phyloP scores from a whole-genome alignment of 768 basidiomycete species.

The Lentinula boryana region DNA sequence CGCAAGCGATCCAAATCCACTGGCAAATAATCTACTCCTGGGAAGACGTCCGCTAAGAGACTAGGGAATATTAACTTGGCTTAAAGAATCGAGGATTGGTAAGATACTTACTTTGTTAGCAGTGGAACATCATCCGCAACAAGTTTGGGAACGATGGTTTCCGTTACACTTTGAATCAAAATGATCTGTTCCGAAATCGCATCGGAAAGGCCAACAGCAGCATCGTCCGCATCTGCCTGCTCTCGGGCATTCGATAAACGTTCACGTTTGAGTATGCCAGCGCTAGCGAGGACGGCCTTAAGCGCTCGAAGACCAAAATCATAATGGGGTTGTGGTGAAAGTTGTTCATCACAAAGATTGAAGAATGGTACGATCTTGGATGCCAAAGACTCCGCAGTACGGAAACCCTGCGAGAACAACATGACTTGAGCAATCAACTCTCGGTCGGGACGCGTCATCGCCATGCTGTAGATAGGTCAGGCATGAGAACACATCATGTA shows the following conservation, averaged over 20 bases:
- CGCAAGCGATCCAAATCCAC: conserved; percentile 83
- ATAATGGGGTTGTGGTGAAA: conserved; percentile 96
- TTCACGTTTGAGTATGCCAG: conserved; percentile 95
- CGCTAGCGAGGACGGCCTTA: conserved; percentile 93
- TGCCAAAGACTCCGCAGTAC: conserved; percentile 94
- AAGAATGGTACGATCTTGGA: conserved; percentile 99
- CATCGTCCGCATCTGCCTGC: conserved; percentile 30
- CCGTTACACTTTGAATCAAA: conserved; percentile 95
- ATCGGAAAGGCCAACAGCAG: conserved; percentile 58
- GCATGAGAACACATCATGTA: background rate
- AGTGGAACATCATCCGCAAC: conserved; percentile 96
- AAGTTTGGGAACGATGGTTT: conserved; percentile 97
- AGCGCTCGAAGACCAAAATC: conserved; percentile 98
- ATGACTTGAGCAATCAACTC: conserved; percentile 99
- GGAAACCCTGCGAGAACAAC: conserved; percentile 99
- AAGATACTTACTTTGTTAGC: conserved; percentile 68
- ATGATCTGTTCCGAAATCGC: conserved; percentile 87
- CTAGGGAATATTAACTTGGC: conserved; percentile 30
- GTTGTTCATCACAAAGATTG: conserved; percentile 95
- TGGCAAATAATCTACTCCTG: conserved; percentile 86
- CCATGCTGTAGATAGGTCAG: conserved; percentile 59
- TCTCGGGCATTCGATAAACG: conserved; percentile 53
- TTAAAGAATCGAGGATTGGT: background rate
- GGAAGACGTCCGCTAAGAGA: conserved; percentile 94
- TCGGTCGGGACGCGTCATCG: conserved; percentile 97